Percentiles rank a stretch among this genome's conserved stretches.
Conservation (phyloP, 352 stramenopile species). For the Phytophthora sp. region DNA sequence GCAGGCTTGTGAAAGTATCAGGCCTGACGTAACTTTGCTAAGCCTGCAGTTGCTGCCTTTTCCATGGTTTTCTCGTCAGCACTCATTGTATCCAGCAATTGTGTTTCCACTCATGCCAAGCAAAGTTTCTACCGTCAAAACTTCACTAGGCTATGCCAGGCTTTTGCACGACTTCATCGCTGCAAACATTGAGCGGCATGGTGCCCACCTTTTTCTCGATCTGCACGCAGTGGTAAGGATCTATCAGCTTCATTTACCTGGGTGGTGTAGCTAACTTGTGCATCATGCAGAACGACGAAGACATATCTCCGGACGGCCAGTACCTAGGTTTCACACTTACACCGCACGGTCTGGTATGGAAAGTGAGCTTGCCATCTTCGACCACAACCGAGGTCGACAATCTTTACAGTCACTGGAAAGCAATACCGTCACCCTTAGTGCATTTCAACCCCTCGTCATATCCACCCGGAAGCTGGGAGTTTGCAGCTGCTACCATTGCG, state of each 20-base stretch:
- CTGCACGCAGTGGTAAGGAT: conserved; percentile 55
- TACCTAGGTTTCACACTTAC: conserved; percentile 49
- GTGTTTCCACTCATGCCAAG: conserved; percentile 40
- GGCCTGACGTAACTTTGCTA: conserved; percentile 67
- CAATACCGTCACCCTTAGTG: not conserved
- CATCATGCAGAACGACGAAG: conserved; percentile 51
- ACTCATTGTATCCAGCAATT: conserved; percentile 41
- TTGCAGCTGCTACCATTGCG: conserved; percentile 52
- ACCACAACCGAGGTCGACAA: conserved; percentile 4
- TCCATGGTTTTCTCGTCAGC: conserved; percentile 73
- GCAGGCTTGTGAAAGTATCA: conserved; percentile 54
- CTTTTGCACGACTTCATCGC: conserved; percentile 52
- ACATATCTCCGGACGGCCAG: conserved; percentile 39
- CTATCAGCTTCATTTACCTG: not conserved
- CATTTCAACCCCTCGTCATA: conserved; percentile 22
- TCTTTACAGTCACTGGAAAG: conserved; percentile 28
- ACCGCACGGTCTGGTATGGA: conserved; percentile 55
- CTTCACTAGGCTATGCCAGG: conserved; percentile 42
- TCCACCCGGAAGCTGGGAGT: conserved; percentile 56
- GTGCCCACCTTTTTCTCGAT: conserved; percentile 52
- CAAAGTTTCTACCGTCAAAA: conserved; percentile 45
- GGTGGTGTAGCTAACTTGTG: conserved; percentile 1
- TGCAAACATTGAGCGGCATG: conserved; percentile 35
- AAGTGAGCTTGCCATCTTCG: conserved; percentile 29
- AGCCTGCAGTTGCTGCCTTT: conserved; percentile 87